phyloP scores from a whole-genome alignment of 1,284 basidiomycete genomes.

The Apiotrichum laibachii region DNA sequence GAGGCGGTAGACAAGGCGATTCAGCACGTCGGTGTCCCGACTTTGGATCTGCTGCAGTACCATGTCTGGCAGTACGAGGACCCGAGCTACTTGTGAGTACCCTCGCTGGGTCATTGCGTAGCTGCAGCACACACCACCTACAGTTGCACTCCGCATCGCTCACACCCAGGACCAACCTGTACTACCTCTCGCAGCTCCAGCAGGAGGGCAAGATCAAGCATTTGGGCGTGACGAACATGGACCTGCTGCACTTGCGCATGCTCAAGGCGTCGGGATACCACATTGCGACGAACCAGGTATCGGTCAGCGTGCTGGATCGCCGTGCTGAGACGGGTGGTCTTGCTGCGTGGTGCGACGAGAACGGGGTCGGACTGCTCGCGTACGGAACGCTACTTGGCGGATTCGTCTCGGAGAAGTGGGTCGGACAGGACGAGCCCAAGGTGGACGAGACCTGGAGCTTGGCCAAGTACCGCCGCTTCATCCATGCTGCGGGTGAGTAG shows the following conservation, averaged over 20 bases:
- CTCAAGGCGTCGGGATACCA: conserved; percentile 17
- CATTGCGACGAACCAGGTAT: conserved; percentile 23
- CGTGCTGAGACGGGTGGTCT: conserved; percentile 20
- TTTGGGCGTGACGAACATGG: conserved; percentile 25
- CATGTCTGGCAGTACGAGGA: conserved; percentile 14
- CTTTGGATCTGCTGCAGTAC: conserved; percentile 12
- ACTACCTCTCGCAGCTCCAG: conserved; percentile 10
- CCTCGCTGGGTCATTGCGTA: neutral
- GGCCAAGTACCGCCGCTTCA: conserved; percentile 23
- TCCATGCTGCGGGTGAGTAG: conserved; percentile 23
- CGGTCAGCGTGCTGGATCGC: conserved; percentile 24
- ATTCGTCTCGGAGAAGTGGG: conserved; percentile 22
- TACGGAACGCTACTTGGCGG: conserved; percentile 24
- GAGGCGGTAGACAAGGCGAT: conserved; percentile 8
- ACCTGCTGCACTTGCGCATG: conserved; percentile 22
- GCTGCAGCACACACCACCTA: neutral
- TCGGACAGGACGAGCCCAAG: conserved; percentile 13
- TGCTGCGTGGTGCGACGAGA: conserved; percentile 12
- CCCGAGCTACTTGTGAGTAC: conserved; percentile 9
- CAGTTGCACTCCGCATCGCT: neutral
- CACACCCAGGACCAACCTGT: conserved; percentile 8
- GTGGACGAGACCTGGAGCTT: conserved; percentile 5
- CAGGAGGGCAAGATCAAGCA: conserved; percentile 4
- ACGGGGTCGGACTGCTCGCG: conserved; percentile 20
- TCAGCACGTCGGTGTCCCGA: neutral